Evolutionary conservation across 306 rosid species (phyloP).

Genomic region (Cajanus cajan): DNA sequence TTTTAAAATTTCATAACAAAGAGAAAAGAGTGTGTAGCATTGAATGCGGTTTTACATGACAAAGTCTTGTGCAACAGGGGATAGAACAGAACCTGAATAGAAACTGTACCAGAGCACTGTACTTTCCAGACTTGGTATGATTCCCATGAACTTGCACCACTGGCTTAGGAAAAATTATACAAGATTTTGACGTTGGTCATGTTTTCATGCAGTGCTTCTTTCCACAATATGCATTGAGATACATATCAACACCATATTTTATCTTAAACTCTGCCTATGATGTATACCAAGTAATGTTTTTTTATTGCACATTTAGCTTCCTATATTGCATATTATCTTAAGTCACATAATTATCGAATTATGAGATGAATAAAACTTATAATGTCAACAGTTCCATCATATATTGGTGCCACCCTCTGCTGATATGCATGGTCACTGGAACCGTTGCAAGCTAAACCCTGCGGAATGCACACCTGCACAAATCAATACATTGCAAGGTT

Average conservation of each 20-base stretch:
- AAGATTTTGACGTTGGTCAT: constrained; percentile 23
- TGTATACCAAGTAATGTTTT: constrained; percentile 57
- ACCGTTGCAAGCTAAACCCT: constrained; percentile 66
- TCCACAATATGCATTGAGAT: constrained; percentile 63
- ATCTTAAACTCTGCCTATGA: constrained; percentile 80
- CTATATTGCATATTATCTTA: not conserved
- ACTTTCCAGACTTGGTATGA: constrained; percentile 64
- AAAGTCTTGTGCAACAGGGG: constrained; percentile 51
- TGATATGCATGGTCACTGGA: constrained; percentile 76
- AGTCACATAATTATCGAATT: not conserved
- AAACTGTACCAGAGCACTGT: constrained; percentile 53
- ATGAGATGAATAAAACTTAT: constrained; percentile 21
- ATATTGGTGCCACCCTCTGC: constrained; percentile 81
- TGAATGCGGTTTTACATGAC: constrained; percentile 3
- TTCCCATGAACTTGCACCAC: constrained; percentile 23
- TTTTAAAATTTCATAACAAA: constrained; percentile 2
- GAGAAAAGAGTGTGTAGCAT: not conserved
- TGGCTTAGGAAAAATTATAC: not conserved
- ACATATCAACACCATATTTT: constrained; percentile 63
- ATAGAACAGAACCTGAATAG: constrained; percentile 53
- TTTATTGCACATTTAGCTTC: not conserved
- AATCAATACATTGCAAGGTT: constrained; percentile 73
- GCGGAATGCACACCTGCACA: constrained; percentile 58
- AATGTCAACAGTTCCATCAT: constrained; percentile 63
- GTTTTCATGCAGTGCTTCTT: constrained; percentile 68